Percentiles rank a stretch among this genome's conserved stretches.
Evolutionary conservation across 169 alveolate genomes (phyloP).

Genomic region (Eimeria praecox): DNA sequence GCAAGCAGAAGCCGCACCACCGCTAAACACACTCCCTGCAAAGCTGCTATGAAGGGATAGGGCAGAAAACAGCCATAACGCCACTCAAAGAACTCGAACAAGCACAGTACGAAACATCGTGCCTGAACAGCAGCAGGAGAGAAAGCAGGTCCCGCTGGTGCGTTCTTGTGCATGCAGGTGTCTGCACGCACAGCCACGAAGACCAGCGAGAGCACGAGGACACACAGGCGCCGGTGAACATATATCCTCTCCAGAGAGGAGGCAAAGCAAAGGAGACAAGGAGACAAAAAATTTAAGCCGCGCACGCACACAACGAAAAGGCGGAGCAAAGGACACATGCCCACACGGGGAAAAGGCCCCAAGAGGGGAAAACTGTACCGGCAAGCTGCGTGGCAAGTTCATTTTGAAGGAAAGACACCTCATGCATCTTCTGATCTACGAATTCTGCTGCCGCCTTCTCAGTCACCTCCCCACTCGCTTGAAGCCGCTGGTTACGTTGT

Average conservation of each 20-base stretch:
- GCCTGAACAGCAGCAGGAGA: neutral
- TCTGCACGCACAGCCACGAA: neutral
- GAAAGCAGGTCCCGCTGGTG: neutral
- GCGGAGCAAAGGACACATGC: neutral
- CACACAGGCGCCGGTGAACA: neutral
- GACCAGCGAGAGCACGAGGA: neutral
- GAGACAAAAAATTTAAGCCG: neutral
- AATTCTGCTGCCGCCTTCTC: conserved; percentile 84
- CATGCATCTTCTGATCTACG: conserved; percentile 80
- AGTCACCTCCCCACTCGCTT: conserved; percentile 81
- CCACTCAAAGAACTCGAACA: neutral
- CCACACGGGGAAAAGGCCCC: neutral
- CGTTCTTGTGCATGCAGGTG: neutral
- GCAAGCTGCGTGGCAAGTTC: conserved; percentile 80
- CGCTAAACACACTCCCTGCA: neutral
- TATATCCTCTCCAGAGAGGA: neutral
- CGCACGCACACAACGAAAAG: neutral
- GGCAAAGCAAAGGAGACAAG: neutral
- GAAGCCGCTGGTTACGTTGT: conserved; percentile 70
- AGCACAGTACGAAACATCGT: neutral
- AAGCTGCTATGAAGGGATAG: neutral
- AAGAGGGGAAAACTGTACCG: conserved; percentile 30
- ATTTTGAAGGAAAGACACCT: conserved; percentile 75
- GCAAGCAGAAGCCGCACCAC: neutral
- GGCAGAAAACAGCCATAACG: neutral